These are phyloP conservation scores for Salicornia ramosissima DNA, from an alignment of 148 eudicot genomes.

Conservation along the genomic window DNA sequence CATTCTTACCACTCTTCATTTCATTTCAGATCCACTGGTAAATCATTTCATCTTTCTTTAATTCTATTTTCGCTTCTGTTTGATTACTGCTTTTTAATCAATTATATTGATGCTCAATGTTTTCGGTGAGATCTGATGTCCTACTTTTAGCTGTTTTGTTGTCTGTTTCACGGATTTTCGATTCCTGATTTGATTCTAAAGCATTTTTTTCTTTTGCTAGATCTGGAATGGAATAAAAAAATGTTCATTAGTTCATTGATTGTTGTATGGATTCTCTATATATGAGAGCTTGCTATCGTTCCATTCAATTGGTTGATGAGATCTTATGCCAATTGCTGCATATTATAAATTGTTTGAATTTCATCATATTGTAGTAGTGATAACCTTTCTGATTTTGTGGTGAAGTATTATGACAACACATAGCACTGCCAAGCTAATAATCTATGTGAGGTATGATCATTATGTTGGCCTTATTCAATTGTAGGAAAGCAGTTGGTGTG, in stretches of 20 bases:
- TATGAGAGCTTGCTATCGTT: no score
- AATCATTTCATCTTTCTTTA: no score
- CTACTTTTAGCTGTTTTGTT: neutral
- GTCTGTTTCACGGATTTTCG: neutral
- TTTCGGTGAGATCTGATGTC: neutral
- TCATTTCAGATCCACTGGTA: no score
- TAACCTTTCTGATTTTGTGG: neutral
- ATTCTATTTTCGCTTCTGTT: no score
- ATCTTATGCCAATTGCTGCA: slow-evolving; percentile 6
- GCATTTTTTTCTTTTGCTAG: neutral
- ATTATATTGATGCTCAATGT: no score
- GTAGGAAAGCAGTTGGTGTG: neutral
- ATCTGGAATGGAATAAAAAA: no score
- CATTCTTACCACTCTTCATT: no score
- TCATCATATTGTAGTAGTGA: neutral
- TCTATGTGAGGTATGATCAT: neutral
- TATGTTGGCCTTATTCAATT: neutral
- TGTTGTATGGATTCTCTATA: no score
- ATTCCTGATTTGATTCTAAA: neutral
- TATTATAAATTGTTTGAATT: neutral
- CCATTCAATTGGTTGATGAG: slow-evolving; percentile 5
- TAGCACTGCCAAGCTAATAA: neutral
- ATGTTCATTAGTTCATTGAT: slow-evolving; percentile 4
- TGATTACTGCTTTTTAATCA: no score
- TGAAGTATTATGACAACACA: neutral